These are phyloP conservation scores for Perkinsus marinus DNA, from an alignment of 169 alveolate species.

Conservation along the genomic window DNA sequence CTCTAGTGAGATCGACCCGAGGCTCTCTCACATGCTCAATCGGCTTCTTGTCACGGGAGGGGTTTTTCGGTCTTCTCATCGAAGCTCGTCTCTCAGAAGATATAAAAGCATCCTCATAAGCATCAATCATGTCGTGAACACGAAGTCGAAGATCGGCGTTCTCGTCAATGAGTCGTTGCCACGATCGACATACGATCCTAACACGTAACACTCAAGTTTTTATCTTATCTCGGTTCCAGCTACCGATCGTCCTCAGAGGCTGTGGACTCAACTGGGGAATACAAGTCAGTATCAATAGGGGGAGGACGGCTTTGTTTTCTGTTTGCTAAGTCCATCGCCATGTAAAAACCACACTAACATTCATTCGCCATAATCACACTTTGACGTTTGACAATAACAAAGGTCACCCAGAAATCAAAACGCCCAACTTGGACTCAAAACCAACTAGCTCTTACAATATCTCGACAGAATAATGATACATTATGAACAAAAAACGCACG, in stretches of 20 bases:
- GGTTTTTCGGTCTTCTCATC: neutral
- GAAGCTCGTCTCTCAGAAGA: neutral
- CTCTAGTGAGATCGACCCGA: neutral
- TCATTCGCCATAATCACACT: too few species aligned
- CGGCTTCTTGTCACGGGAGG: neutral
- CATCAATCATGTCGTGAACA: neutral
- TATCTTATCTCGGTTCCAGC: neutral
- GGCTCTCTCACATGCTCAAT: neutral
- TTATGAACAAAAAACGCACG: too few species aligned
- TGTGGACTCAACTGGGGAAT: neutral
- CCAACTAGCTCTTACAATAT: too few species aligned
- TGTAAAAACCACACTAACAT: too few species aligned
- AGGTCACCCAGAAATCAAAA: too few species aligned
- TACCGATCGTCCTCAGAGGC: neutral
- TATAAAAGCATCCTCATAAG: neutral
- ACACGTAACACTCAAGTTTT: neutral
- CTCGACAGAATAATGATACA: too few species aligned
- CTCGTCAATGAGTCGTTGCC: neutral
- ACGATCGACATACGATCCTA: neutral
- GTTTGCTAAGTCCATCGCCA: neutral
- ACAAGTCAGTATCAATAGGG: neutral
- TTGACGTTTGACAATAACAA: too few species aligned
- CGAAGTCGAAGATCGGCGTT: neutral
- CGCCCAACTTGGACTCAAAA: too few species aligned
- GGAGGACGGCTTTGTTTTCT: neutral